A percentile compares a stretch with the other conserved stretches of the same genome.
Evolutionary conservation across 2,329 filamentous ascomycete species (phyloP).

Genomic region (Grosmannia serpens): DNA sequence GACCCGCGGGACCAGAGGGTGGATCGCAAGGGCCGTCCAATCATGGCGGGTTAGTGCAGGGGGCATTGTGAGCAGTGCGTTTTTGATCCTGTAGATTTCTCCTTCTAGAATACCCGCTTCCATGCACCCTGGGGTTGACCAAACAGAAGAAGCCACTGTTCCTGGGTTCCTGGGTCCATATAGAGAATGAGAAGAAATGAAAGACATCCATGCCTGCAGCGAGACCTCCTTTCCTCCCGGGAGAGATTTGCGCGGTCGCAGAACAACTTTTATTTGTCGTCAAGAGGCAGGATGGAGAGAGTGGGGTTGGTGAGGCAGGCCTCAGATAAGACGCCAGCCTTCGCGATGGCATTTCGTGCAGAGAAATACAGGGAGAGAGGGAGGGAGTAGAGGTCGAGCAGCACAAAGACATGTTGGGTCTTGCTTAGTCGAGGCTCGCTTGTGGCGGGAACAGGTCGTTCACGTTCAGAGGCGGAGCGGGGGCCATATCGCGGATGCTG

Average conservation of each 20-base stretch:
- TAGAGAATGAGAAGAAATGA: neutral
- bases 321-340: neutral
- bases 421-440: conserved; percentile 11
- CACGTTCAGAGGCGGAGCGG: conserved; percentile 1
- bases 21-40: conserved; percentile 69
- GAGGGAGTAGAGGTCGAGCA: neutral
- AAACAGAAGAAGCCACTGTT: neutral
- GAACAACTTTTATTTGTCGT: neutral
- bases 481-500: conserved; percentile 9
- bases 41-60: conserved; percentile 23
- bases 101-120: conserved; percentile 6
- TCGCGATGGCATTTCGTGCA: neutral
- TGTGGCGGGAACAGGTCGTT: conserved; percentile 8
- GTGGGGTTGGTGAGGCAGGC: neutral
- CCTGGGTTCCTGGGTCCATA: neutral
- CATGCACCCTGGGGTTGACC: conserved; percentile 6
- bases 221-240: neutral
- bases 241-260: neutral
- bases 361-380: neutral
- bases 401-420: too few species aligned
- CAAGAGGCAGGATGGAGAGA: conserved; percentile 1
- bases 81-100: conserved; percentile 3
- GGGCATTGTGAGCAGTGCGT: neutral
- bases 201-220: neutral
- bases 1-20: conserved; percentile 83